Evolutionary conservation across 1,284 basidiomycete species (phyloP), one percentile per base, ranked within the genome.

Genomic region (Coriolopsis trogii): DNA sequence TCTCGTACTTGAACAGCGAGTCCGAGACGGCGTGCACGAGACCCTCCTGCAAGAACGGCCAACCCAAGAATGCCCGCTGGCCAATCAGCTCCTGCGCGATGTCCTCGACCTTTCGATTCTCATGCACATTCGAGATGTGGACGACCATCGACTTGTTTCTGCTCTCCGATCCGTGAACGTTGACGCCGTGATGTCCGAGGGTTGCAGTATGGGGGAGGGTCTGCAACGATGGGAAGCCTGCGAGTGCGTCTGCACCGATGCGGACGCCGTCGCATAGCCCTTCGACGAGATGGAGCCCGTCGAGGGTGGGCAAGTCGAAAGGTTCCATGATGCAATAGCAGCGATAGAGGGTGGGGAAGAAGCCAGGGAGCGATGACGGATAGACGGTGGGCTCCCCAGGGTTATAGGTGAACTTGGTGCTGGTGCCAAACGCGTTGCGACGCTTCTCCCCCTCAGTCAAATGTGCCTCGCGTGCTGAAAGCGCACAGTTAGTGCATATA

Each of bases 1-100:
- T 85, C 71, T 94, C 91, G 67, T 95, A 96, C 67, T 84, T 89
- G 82, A 95, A 94, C 59, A 91, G 70, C 41, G 86, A 81, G 69
- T 99, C 95, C 5, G 93, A 95, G 12, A 99, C 79, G 18, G 85
- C 91, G 1, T 87, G 84, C 2, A 98, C 93, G 60, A 87, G 75
- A 2, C 92, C 96, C 70, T 99, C 97, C 62, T 90, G 87, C 41
- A 99, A 74, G 78, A 95, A 99, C 0, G 97, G 97, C 95, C 96
- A 99, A 28, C 86, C 85, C 54, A 90, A 77, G 69, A 90, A 98
- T 0, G 84, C 87, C 38, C 90, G 82, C 64, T 87, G 77, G 18
- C 89, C 92, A 43, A 96, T 74, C 75, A 93, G 79, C 62, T 81
- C 78, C 42, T 76, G 71, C 6, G 94, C 95, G 24, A 98, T 73